A percentile compares a stretch with the other conserved stretches of the same genome.
phyloP scores from a whole-genome alignment of 352 stramenopile genomes.

The Plasmopara viticola region DNA sequence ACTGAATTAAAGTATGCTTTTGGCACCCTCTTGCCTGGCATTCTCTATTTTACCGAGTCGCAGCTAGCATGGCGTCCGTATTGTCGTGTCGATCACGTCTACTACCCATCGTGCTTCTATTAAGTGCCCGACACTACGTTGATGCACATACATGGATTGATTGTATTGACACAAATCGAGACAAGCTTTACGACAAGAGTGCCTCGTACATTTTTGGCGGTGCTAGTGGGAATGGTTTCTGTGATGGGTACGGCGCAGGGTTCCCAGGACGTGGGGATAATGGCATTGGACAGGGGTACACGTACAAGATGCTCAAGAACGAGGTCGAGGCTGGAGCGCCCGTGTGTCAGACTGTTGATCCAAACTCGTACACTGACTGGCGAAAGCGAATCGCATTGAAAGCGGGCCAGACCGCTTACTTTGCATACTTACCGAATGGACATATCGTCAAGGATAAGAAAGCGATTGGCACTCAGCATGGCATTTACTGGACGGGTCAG shows the following conservation, averaged over 20 bases:
- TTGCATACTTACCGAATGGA: slow-evolving; percentile 50
- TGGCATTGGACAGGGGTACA: slow-evolving; percentile 49
- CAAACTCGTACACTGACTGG: slow-evolving; percentile 57
- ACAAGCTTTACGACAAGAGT: slow-evolving; percentile 51
- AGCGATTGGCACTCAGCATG: slow-evolving; percentile 46
- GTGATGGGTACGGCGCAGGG: slow-evolving; percentile 55
- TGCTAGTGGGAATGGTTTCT: slow-evolving; percentile 55
- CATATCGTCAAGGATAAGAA: slow-evolving; percentile 72
- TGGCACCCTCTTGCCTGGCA: background rate
- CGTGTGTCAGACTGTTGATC: slow-evolving; percentile 41
- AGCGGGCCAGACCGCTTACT: slow-evolving; percentile 37
- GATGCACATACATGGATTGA: slow-evolving; percentile 66
- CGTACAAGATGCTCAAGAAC: slow-evolving; percentile 68
- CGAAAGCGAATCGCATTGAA: slow-evolving; percentile 39
- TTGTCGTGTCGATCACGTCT: slow-evolving; percentile 10
- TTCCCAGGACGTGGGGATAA: slow-evolving; percentile 49
- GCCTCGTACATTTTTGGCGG: slow-evolving; percentile 62
- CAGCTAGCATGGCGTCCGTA: slow-evolving; percentile 11
- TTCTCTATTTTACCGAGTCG: background rate
- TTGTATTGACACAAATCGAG: slow-evolving; percentile 50
- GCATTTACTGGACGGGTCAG: slow-evolving; percentile 59
- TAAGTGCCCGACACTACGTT: background rate
- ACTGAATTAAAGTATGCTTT: too few species aligned
- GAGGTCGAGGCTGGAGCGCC: slow-evolving; percentile 38
- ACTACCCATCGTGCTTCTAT: slow-evolving; percentile 1